A percentile compares a stretch with the other conserved stretches of the same genome.
Evolutionary conservation across 495 filamentous ascomycete species (phyloP).

Genomic region (Penicillium turbatum): DNA sequence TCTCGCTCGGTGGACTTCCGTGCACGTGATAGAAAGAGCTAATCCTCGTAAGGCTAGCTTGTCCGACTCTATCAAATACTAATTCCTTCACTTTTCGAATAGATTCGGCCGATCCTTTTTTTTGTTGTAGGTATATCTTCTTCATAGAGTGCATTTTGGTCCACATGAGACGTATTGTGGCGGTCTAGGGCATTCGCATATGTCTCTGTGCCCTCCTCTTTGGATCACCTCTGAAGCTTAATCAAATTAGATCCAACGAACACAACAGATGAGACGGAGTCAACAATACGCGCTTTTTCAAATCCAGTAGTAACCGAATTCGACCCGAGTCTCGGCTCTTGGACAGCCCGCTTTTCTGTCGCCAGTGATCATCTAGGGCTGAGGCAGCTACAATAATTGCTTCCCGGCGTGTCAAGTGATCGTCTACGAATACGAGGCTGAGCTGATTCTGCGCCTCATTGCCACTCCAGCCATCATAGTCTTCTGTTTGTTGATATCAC

Average conservation of each 20-base stretch:
- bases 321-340: not conserved
- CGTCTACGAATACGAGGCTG: conserved; percentile 16
- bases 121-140: not conserved
- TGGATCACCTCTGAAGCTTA: not conserved
- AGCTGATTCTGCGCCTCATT: conserved; percentile 7
- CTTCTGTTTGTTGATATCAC: not conserved
- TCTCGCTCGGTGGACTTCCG: not conserved
- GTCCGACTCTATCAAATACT: conserved; percentile 1
- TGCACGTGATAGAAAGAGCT: not conserved
- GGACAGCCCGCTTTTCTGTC: not conserved
- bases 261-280: not conserved
- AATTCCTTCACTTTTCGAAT: not conserved
- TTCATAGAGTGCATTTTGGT: no score
- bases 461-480: not conserved
- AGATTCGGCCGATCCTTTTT: not conserved
- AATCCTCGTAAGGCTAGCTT: not conserved
- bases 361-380: conserved; percentile 21
- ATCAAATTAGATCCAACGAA: not conserved
- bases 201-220: not conserved
- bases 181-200: not conserved
- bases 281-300: not conserved
- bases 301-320: not conserved
- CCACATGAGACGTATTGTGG: not conserved
- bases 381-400: not conserved
- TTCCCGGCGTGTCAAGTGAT: not conserved